Evolutionary conservation across 208 protist genomes (phyloP).

Genomic region (Leishmania lainsoni): DNA sequence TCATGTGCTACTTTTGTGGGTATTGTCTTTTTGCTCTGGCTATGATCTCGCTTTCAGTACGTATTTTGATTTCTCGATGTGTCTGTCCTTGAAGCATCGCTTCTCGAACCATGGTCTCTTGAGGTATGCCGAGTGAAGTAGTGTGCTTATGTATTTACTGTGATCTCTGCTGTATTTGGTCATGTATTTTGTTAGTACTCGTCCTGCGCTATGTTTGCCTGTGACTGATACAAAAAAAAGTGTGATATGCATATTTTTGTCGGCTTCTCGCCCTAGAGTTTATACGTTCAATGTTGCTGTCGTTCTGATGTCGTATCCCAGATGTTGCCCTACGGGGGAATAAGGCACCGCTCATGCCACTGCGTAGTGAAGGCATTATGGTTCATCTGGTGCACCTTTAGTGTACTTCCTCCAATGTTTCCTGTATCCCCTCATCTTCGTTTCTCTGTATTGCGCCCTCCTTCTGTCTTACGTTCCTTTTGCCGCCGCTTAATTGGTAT

Average conservation of each 20-base stretch:
- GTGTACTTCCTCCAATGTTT: background rate
- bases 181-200: background rate
- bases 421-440: background rate
- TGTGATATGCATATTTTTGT: background rate
- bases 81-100: background rate
- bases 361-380: background rate
- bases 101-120: background rate
- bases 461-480: background rate
- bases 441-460: background rate
- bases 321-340: background rate
- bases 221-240: background rate
- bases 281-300: background rate
- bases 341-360: background rate
- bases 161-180: background rate
- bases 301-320: background rate
- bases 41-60: background rate
- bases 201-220: background rate
- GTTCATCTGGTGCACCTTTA: background rate
- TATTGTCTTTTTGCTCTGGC: background rate
- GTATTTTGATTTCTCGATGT: background rate
- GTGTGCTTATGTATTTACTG: background rate
- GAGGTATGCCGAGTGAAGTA: background rate
- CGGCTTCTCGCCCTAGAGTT: background rate
- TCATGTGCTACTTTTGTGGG: background rate
- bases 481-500: background rate